Evolutionary conservation across 495 filamentous ascomycete genomes (phyloP).

Genomic region (Podospora pseudocomata): DNA sequence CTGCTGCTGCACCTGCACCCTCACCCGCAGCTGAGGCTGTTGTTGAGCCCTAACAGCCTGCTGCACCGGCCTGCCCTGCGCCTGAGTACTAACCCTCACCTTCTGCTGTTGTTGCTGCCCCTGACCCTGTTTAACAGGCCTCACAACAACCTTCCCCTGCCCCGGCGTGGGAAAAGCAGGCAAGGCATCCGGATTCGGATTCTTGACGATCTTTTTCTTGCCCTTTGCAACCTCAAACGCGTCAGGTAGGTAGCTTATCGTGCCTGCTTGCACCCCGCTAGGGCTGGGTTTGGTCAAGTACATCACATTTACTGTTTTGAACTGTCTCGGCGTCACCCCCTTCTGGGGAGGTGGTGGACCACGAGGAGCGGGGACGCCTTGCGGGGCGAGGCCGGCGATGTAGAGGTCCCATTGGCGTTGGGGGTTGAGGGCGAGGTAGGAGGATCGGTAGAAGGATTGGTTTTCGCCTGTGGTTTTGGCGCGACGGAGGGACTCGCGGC

Average conservation of each 20-base stretch:
- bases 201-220: not conserved
- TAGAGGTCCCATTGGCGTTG: conserved; percentile 15
- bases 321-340: not conserved
- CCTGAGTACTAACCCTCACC: not conserved
- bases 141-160: conserved; percentile 1
- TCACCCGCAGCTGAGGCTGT: not conserved
- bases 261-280: not conserved
- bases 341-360: not conserved
- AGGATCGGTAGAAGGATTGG: conserved; percentile 7
- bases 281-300: conserved; percentile 10
- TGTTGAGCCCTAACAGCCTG: not conserved
- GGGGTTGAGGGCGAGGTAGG: conserved; percentile 1
- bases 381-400: conserved; percentile 14
- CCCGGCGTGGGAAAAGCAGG: conserved; percentile 8
- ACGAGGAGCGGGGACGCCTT: not conserved
- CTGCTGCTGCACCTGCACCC: not conserved
- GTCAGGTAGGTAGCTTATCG: not conserved
- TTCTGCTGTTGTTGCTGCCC: not conserved
- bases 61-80: not conserved
- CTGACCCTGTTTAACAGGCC: not conserved
- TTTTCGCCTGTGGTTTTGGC: not conserved
- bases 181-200: conserved; percentile 4
- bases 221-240: not conserved
- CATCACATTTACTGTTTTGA: conserved; percentile 1
- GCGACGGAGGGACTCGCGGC: not conserved